Base-by-base conservation (phyloP, 2,329 filamentous ascomycete species). In the Cytospora leucostoma region DNA sequence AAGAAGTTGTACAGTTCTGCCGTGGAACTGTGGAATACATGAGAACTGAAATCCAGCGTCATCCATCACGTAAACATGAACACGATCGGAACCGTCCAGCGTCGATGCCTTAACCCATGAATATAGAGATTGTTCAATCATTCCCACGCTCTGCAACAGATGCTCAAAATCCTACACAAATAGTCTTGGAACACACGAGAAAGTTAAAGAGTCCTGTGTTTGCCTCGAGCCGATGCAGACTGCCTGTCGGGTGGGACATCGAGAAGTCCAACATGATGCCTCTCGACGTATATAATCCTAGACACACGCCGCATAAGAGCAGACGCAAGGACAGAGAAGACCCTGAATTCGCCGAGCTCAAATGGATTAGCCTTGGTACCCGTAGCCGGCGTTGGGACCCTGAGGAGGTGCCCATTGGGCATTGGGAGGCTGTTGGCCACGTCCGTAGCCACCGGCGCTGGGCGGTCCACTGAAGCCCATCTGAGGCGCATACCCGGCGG, bases 361-460 rank as follows among this genome's bases (percentile, higher is more conserved):
- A 33, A 6, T 13, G 21, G n/a, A 11, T 69, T 82, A 88, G 67
- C 84, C 83, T 75, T 88, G 86, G 75, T 88, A 89, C 66, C 84
- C 82, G 68, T 87, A 88, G 64, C 84, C 85, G 70, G 85, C 86
- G 74, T 81, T 82, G 73, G 86, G 84, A 61, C 79, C 79, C 33
- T 78, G 79, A 57, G 79, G 76, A 37, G 72, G 69, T 61, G 77
- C 75, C 84, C 84, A 85, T 71, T 84, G 83, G 66, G 79, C 74
- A 67, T 83, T 84, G 49, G 84, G 82, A 47, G 80, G 80, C 71
- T 84, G 82, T 70, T 87, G 84, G 68, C 91, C 92, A 74, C 92
- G 91, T 67, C 91, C 92, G 73, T 93, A 97, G 66, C 92, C 92
- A 71, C 91, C 92, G 70, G 91, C 90, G 73, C 89, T 95, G 69